A percentile compares a stretch with the other conserved stretches of the same genome.
Evolutionary conservation across 305 asterid species (phyloP).

Genomic region (Fraxinus ornus): DNA sequence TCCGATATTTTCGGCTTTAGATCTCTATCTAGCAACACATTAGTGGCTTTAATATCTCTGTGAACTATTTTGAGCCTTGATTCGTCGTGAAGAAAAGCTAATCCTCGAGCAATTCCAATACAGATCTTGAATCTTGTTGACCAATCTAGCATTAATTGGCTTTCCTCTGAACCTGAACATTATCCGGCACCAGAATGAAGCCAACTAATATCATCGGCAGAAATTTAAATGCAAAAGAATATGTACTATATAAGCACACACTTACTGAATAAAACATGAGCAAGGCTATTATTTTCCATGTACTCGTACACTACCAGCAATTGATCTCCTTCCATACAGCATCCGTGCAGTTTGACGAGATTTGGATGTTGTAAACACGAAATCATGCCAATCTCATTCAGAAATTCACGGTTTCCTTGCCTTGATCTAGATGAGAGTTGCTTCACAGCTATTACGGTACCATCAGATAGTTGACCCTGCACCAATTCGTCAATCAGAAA

Average conservation of each 20-base stretch:
- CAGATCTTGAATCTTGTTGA: slow-evolving; percentile 44
- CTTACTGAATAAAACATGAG: slow-evolving; percentile 45
- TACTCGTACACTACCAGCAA: slow-evolving; percentile 48
- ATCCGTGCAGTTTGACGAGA: slow-evolving; percentile 50
- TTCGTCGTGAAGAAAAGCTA: slow-evolving; percentile 58
- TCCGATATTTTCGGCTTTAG: slow-evolving; percentile 46
- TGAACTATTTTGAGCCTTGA: slow-evolving; percentile 49
- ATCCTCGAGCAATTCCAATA: slow-evolving; percentile 50
- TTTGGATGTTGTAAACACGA: slow-evolving; percentile 64
- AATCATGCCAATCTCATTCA: slow-evolving; percentile 86
- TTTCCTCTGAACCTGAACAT: slow-evolving; percentile 35
- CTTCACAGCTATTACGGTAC: slow-evolving; percentile 85
- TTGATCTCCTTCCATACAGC: slow-evolving; percentile 53
- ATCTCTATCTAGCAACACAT: slow-evolving; percentile 42
- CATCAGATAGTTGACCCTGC: slow-evolving; percentile 76
- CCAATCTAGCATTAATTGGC: slow-evolving; percentile 43
- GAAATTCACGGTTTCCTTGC: slow-evolving; percentile 85
- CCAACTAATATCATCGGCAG: background rate
- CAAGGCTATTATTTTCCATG: slow-evolving; percentile 55
- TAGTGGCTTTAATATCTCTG: slow-evolving; percentile 49
- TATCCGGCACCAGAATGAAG: background rate
- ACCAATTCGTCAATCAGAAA: slow-evolving; percentile 24
- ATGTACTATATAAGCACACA: background rate
- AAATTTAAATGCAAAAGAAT: background rate
- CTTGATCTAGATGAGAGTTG: slow-evolving; percentile 83